Conservation (phyloP, 106 monocot genomes). For the Allium sativum region DNA sequence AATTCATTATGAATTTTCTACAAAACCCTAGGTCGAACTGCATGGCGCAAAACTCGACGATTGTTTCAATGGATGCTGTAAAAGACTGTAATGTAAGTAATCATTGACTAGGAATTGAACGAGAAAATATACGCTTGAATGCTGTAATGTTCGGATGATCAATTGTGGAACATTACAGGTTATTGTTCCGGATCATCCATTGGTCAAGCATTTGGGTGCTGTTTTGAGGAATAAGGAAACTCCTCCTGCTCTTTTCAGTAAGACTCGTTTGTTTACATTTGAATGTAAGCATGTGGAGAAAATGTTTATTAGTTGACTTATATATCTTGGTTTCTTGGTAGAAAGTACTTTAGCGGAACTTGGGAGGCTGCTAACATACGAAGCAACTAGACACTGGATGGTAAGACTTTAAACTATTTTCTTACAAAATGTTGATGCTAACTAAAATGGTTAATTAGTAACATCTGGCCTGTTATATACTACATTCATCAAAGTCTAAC, state of each 20-base stretch:
- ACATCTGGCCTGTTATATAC: too few relatives aligned
- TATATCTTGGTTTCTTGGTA: background rate
- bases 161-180: conserved; percentile 31
- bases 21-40: conserved; percentile 15
- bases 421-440: too few relatives aligned
- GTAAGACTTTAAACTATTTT: conserved; percentile 19
- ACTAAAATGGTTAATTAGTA: too few relatives aligned
- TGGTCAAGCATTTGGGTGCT: conserved; percentile 96
- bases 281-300: too few relatives aligned
- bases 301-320: too few relatives aligned
- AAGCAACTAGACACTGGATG: conserved; percentile 96
- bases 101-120: too few relatives aligned
- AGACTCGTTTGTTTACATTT: conserved; percentile 10
- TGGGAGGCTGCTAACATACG: conserved; percentile 86
- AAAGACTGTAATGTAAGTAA: conserved; percentile 13
- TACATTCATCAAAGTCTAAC: too few relatives aligned
- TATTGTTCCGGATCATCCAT: conserved; percentile 77
- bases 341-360: conserved; percentile 89
- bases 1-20: background rate
- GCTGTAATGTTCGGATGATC: conserved; percentile 12
- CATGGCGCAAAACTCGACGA: conserved; percentile 5
- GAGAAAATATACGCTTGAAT: conserved; percentile 3
- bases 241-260: conserved; percentile 77
- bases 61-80: conserved; percentile 18
- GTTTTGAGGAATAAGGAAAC: conserved; percentile 83